Conservation (phyloP, 73 alveolate species). For the Paramecium biaurelia region DNA sequence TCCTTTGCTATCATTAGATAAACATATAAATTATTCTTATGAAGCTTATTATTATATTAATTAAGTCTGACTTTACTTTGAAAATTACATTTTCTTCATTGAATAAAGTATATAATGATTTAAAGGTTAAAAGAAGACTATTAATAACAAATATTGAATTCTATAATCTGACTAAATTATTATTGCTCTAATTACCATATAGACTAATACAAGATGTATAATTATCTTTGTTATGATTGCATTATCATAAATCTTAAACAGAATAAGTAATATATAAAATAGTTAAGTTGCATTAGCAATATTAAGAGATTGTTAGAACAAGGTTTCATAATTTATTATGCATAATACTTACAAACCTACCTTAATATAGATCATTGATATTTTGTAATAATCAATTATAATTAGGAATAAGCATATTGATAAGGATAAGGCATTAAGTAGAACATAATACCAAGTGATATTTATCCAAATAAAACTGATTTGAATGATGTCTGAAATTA, state of each 20-base stretch:
- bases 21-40: not conserved
- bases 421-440: not conserved
- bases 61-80: not conserved
- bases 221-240: not conserved
- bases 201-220: not conserved
- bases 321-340: not conserved
- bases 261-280: not conserved
- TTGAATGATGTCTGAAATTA: not conserved
- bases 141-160: not conserved
- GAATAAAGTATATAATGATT: not conserved
- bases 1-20: not conserved
- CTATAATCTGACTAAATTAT: not conserved
- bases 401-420: not conserved
- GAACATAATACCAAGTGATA: not conserved
- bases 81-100: not conserved
- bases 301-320: not conserved
- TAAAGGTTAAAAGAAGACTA: not conserved
- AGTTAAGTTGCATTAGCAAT: not conserved
- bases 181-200: not conserved
- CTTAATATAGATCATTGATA: not conserved
- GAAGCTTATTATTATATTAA: not conserved
- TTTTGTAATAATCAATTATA: not conserved
- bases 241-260: not conserved
- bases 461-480: not conserved
- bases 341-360: not conserved